Percentiles rank a stretch among this genome's conserved stretches.
Evolutionary conservation across 2,329 filamentous ascomycete species (phyloP).

Genomic region (Aureobasidium sp.): DNA sequence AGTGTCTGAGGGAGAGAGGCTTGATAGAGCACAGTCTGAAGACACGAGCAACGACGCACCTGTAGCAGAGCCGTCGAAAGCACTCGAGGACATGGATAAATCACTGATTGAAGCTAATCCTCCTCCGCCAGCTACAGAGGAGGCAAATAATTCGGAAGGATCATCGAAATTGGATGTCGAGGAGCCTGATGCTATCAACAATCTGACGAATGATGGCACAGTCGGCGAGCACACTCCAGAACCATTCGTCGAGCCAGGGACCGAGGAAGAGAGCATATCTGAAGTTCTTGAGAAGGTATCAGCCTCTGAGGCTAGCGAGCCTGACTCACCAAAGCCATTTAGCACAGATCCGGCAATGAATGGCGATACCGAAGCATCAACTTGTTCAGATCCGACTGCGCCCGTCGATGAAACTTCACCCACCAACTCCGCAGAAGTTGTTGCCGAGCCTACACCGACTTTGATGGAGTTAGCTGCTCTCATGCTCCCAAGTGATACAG

Average conservation of each 20-base stretch:
- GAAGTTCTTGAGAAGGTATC: neutral
- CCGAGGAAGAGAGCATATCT: neutral
- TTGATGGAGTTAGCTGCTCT: neutral
- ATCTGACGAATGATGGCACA: neutral
- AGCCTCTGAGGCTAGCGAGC: too few relatives aligned
- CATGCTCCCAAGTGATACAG: neutral
- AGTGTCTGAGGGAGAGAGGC: neutral
- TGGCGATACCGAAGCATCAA: neutral
- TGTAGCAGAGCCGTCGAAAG: too few relatives aligned
- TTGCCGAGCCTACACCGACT: neutral
- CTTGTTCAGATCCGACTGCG: neutral
- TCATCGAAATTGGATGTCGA: neutral
- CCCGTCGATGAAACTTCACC: neutral
- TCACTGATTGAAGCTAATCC: neutral
- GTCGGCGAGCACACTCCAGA: neutral
- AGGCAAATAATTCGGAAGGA: too few relatives aligned
- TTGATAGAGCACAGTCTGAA: neutral
- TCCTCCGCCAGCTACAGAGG: too few relatives aligned
- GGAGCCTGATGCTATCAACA: too few relatives aligned
- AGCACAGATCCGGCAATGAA: neutral
- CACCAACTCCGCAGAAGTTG: neutral
- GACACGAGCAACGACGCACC: too few relatives aligned
- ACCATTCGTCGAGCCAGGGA: neutral
- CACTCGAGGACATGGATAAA: too few relatives aligned
- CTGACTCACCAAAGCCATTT: neutral